Percentiles rank a stretch among this genome's conserved stretches.
These are phyloP conservation scores for Trichomonas tenax DNA, from an alignment of 208 protist genomes.

Conservation along the genomic window DNA sequence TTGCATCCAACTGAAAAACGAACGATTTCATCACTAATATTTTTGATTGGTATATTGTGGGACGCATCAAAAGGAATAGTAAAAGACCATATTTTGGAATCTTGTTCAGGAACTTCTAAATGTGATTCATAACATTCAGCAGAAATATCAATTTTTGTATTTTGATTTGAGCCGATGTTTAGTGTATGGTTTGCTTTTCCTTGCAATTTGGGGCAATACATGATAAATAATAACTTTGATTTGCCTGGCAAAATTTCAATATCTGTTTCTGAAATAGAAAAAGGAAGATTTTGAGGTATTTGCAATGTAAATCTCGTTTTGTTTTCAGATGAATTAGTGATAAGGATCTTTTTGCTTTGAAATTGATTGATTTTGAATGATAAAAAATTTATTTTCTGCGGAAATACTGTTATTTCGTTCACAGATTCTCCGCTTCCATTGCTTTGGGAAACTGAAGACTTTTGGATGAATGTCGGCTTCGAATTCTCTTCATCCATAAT, in stretches of 20 bases:
- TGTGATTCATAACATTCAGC: neutral
- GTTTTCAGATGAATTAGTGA: neutral
- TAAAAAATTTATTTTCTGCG: neutral
- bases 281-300: neutral
- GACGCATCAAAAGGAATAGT: neutral
- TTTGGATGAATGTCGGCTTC: no score
- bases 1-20: neutral
- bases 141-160: neutral
- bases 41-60: neutral
- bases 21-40: neutral
- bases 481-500: no score
- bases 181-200: neutral
- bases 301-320: neutral
- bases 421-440: no score
- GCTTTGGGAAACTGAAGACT: no score
- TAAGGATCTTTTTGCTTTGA: neutral
- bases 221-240: neutral
- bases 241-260: neutral
- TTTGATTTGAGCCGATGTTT: neutral
- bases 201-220: neutral
- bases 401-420: neutral
- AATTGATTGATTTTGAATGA: neutral
- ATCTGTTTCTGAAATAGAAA: neutral
- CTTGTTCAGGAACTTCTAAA: neutral
- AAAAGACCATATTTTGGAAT: neutral